Base-by-base conservation (phyloP, 148 eudicot genomes). In the Hydrangea macrophylla region DNA sequence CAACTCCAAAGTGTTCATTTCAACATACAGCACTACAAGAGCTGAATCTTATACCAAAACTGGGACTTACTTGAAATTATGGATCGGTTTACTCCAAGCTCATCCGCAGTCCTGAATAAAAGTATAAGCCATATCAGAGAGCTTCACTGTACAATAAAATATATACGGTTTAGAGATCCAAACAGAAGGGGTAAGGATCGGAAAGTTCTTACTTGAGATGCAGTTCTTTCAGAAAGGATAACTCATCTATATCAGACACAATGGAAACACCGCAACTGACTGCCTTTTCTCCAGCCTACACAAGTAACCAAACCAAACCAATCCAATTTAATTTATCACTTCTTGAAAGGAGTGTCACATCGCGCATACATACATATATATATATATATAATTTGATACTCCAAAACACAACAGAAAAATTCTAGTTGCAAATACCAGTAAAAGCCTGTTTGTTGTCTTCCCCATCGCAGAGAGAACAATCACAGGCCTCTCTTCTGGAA, bases 241-340 rank as follows among this genome's bases (percentile, higher is more conserved):
- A 79, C 74, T 94, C 99, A 1, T 82, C 84, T 30, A 94, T 78
- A 64, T 81, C 80, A 44, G 82, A 82, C 10, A 89, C 96, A 51
- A 81, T 85, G 7, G 96, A 84, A 27, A 81, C 88, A 30, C 98
- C 96, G 64, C 97, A 94, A 70, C 77, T 72, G 15, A 89, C 90
- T 0, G 99, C 97, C 73, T 91, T 87, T 69, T 94, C 99, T 48
- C 99, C 99, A 31, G 99, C 99, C 98, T 94, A 65, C 45, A 58
- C 25, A 3, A 42, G 45, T 25, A 62, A 64, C 18, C 25, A n/a
- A 55, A n/a, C n/a, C n/a, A n/a, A n/a, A n/a, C n/a, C n/a, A n/a
- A n/a, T n/a, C n/a, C n/a, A n/a, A n/a, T n/a, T n/a, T n/a, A n/a
- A n/a, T n/a, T n/a, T n/a, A n/a, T n/a, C n/a, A n/a, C n/a, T n/a